These are phyloP conservation scores for Monascus purpureus DNA, from an alignment of 495 filamentous ascomycete genomes.

Conservation along the genomic window DNA sequence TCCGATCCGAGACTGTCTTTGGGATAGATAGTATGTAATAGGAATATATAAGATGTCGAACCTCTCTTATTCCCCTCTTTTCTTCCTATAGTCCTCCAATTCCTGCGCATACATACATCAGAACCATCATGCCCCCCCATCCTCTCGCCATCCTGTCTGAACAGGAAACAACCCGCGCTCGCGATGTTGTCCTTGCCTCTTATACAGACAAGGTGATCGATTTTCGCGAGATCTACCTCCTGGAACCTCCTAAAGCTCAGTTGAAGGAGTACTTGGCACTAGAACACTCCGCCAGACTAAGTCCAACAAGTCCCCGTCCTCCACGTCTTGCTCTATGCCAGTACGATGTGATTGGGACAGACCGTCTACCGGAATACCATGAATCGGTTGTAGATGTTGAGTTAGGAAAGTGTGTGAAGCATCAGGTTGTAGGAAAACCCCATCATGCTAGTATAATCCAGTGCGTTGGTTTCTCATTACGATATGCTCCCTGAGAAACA, in stretches of 20 bases:
- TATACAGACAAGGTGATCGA: slow-evolving; percentile 32
- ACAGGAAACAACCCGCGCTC: slow-evolving; percentile 32
- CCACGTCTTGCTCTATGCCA: slow-evolving; percentile 46
- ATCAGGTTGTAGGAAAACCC: slow-evolving; percentile 40
- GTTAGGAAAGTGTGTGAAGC: slow-evolving; percentile 29
- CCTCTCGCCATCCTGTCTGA: slow-evolving; percentile 33
- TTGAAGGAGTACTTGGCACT: slow-evolving; percentile 33
- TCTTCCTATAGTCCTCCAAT: no score
- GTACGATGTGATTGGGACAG: slow-evolving; percentile 49
- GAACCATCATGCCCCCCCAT: slow-evolving; percentile 22
- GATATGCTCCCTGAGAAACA: no score
- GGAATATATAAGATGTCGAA: no score
- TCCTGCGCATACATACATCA: no score
- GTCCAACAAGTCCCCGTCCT: slow-evolving; percentile 34
- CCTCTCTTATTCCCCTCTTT: no score
- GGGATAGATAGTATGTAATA: no score
- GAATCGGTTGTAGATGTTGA: slow-evolving; percentile 51
- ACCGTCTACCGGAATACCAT: slow-evolving; percentile 42
- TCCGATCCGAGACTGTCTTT: no score
- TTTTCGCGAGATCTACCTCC: slow-evolving; percentile 41
- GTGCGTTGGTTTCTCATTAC: slow-evolving; percentile 19
- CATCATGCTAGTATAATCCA: slow-evolving; percentile 48
- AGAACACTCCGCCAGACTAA: slow-evolving; percentile 34
- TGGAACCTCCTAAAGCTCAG: slow-evolving; percentile 35
- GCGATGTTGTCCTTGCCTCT: slow-evolving; percentile 28